Conservation (phyloP, 164 flowering plant genomes). For the Litsea cubeba region DNA sequence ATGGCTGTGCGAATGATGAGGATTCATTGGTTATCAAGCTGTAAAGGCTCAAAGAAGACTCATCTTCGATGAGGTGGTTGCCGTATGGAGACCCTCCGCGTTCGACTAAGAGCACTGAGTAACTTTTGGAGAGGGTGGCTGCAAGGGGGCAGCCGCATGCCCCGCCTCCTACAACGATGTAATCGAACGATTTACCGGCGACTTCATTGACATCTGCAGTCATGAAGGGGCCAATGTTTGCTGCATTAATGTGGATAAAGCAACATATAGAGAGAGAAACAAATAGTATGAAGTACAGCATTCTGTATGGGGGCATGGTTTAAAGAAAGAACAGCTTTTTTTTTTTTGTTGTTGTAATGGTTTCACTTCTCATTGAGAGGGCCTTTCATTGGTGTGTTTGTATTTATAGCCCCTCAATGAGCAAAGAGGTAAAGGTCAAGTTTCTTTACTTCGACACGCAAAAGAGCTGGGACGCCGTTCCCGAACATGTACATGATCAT, state of each 20-base stretch:
- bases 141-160: constrained; percentile 45
- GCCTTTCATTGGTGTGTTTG: no score
- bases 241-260: constrained; percentile 1
- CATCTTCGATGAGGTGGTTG: constrained; percentile 4
- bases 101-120: constrained; percentile 26
- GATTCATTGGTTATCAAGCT: constrained; percentile 25
- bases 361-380: no score
- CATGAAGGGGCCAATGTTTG: constrained; percentile 17
- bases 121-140: constrained; percentile 36
- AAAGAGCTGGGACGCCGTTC: no score
- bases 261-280: no score
- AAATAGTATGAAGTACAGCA: no score
- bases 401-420: no score
- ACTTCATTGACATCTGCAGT: constrained; percentile 28
- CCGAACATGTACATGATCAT: no score
- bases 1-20: constrained; percentile 27
- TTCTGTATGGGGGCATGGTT: no score
- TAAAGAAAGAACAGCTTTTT: no score
- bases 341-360: no score
- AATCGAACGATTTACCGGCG: constrained; percentile 33
- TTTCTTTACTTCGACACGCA: no score
- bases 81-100: constrained; percentile 22
- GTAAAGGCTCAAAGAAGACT: constrained; percentile 18
- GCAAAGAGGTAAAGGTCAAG: no score
- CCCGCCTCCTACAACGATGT: constrained; percentile 48